phyloP scores from a whole-genome alignment of 2,329 filamentous ascomycete species.

The Orbilia oligospora region DNA sequence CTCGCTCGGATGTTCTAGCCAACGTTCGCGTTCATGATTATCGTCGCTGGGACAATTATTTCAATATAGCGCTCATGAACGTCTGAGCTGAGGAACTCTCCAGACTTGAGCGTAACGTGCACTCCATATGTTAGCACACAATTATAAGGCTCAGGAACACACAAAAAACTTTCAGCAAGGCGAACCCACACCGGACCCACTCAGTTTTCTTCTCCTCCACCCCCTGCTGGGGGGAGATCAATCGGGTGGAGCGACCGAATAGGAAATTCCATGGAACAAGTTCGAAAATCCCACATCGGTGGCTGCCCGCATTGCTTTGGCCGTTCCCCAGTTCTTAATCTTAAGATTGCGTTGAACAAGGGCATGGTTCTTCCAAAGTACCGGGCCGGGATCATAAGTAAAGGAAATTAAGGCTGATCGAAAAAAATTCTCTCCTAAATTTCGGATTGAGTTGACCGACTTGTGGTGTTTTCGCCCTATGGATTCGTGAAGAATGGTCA shows the following conservation, averaged over 20 bases:
- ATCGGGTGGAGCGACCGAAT: conserved; percentile 30
- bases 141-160: background rate
- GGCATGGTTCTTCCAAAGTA: conserved; percentile 50
- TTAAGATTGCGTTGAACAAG: conserved; percentile 58
- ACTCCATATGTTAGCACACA: no score
- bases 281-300: conserved; percentile 38
- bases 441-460: conserved; percentile 22
- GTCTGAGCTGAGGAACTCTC: background rate
- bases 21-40: background rate
- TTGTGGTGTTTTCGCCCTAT: conserved; percentile 1
- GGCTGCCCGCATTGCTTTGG: conserved; percentile 35
- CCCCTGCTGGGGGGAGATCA: conserved; percentile 15
- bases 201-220: background rate
- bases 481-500: conserved; percentile 15
- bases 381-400: conserved; percentile 41
- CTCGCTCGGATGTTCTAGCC: background rate
- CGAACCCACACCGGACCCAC: background rate
- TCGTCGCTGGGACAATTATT: background rate
- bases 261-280: conserved; percentile 60
- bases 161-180: background rate
- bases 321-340: conserved; percentile 15
- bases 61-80: background rate
- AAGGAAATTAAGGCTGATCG: conserved; percentile 60
- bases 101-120: background rate
- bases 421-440: conserved; percentile 41